A percentile compares a stretch with the other conserved stretches of the same genome.
These are phyloP conservation scores for Coemansia sp. DNA, from an alignment of 192 early-diverging fungal genomes.

Conservation along the genomic window DNA sequence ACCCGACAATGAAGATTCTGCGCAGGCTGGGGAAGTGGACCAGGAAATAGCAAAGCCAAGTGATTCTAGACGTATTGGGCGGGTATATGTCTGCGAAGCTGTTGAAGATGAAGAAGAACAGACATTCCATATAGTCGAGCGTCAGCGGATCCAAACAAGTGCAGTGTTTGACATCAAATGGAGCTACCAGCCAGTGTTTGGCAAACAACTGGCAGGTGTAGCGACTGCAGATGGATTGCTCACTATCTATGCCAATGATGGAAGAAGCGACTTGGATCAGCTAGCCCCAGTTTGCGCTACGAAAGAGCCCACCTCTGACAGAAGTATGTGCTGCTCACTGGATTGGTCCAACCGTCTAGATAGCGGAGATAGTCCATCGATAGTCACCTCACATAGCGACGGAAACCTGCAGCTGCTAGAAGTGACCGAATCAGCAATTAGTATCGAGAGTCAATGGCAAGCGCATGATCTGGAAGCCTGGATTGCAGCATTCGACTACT, in stretches of 20 bases:
- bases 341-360: conserved; percentile 79
- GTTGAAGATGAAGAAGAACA: conserved; percentile 21
- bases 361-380: conserved; percentile 7
- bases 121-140: conserved; percentile 30
- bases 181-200: conserved; percentile 56
- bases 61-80: conserved; percentile 61
- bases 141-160: conserved; percentile 59
- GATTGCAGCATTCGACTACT: conserved; percentile 89
- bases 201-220: conserved; percentile 59
- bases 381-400: conserved; percentile 76
- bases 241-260: conserved; percentile 52
- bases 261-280: conserved; percentile 19
- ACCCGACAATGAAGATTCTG: not conserved
- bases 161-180: conserved; percentile 77
- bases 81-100: conserved; percentile 63
- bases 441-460: conserved; percentile 58
- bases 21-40: conserved; percentile 2
- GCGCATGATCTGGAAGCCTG: conserved; percentile 92
- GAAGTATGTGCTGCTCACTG: conserved; percentile 76
- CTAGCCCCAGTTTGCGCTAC: conserved; percentile 32
- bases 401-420: conserved; percentile 63
- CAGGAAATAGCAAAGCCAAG: conserved; percentile 5
- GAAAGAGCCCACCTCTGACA: conserved; percentile 43
- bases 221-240: conserved; percentile 62
- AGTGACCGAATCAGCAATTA: conserved; percentile 49